Evolutionary conservation across 345 rosid species (phyloP).

Genomic region (Sisymbrium irio): DNA sequence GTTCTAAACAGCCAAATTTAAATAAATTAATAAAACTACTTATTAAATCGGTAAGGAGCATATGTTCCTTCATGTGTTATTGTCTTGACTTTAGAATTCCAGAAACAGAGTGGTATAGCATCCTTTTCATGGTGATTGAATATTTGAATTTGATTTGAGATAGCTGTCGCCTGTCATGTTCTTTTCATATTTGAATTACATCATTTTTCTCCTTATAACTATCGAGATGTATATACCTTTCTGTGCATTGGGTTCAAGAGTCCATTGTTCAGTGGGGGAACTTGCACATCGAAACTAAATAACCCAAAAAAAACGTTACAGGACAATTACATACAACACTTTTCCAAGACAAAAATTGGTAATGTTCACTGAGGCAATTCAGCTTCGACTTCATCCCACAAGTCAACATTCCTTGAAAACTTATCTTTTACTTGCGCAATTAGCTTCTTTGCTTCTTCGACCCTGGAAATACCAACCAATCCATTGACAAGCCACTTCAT

Average conservation of each 20-base stretch:
- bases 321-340: not conserved
- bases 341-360: not conserved
- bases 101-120: too few species aligned
- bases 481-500: constrained; percentile 73
- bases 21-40: not conserved
- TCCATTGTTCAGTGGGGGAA: not conserved
- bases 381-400: constrained; percentile 82
- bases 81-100: too few species aligned
- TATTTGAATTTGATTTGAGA: too few species aligned
- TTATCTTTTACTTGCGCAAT: constrained; percentile 48
- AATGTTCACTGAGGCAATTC: constrained; percentile 47
- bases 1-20: not conserved
- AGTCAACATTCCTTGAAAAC: constrained; percentile 44
- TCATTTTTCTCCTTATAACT: not conserved
- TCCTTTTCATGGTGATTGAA: too few species aligned
- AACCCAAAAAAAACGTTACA: not conserved
- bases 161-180: too few species aligned
- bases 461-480: constrained; percentile 47
- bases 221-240: not conserved
- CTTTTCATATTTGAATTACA: not conserved
- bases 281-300: not conserved
- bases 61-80: too few species aligned
- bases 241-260: not conserved
- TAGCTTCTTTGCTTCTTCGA: constrained; percentile 61
- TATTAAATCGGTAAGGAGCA: too few species aligned